Evolutionary conservation across 148 eudicot genomes (phyloP).

Genomic region (Pouteria glomerata): DNA sequence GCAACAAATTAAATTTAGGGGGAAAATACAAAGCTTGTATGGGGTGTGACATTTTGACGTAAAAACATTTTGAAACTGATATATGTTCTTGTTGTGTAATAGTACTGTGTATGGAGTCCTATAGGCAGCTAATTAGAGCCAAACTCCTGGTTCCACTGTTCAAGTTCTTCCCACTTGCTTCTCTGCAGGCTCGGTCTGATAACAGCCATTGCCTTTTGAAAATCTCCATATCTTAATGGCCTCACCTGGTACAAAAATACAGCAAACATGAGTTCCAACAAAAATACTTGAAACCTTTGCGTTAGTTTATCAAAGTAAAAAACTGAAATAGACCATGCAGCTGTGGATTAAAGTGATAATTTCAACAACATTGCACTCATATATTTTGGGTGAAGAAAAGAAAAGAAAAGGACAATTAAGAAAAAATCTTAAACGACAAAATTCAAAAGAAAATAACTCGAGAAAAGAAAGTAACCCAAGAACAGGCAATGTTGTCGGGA

Average conservation of each 20-base stretch:
- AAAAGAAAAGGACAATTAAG: neutral
- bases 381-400: too few relatives aligned
- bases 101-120: neutral
- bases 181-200: constrained; percentile 83
- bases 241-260: constrained; percentile 53
- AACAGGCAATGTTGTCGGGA: neutral
- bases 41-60: neutral
- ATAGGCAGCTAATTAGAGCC: constrained; percentile 56
- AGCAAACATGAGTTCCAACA: neutral
- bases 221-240: constrained; percentile 65
- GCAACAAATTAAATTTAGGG: neutral
- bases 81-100: too few relatives aligned
- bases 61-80: neutral
- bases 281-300: neutral
- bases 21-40: neutral
- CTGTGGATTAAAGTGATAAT: neutral
- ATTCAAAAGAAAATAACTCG: neutral
- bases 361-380: neutral
- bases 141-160: constrained; percentile 77
- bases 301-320: neutral
- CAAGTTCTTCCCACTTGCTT: constrained; percentile 94
- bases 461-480: neutral
- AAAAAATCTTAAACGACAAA: neutral
- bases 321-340: neutral
- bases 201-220: constrained; percentile 68